phyloP scores from a whole-genome alignment of 495 filamentous ascomycete genomes.

The Astrothelium macrocarpum region DNA sequence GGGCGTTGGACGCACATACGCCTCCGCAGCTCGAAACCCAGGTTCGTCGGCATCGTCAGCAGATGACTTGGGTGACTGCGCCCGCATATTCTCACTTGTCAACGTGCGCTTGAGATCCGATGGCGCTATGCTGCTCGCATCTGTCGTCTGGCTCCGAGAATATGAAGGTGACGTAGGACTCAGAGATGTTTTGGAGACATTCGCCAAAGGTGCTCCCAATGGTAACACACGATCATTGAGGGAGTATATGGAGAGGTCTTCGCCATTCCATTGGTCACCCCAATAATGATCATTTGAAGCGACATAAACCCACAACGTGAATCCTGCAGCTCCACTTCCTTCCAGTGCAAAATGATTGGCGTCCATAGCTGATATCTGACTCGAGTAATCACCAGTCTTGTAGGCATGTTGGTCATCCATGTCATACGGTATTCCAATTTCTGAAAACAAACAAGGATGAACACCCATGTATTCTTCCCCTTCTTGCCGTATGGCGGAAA shows the following conservation, averaged over 20 bases:
- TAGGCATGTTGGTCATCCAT: slow-evolving; percentile 97
- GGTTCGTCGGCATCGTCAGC: slow-evolving; percentile 47
- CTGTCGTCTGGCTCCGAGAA: slow-evolving; percentile 43
- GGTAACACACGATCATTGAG: slow-evolving; percentile 63
- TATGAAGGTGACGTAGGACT: slow-evolving; percentile 49
- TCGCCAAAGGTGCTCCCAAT: slow-evolving; percentile 32
- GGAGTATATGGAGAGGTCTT: slow-evolving; percentile 87
- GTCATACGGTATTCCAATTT: slow-evolving; percentile 97
- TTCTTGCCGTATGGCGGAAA: slow-evolving; percentile 78
- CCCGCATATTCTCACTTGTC: slow-evolving; percentile 40
- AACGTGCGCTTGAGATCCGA: slow-evolving; percentile 64
- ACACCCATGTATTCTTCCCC: slow-evolving; percentile 83
- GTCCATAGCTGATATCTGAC: slow-evolving; percentile 89
- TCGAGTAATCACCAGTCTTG: slow-evolving; percentile 90
- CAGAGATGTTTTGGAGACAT: slow-evolving; percentile 31
- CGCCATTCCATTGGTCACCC: slow-evolving; percentile 96
- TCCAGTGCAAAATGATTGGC: slow-evolving; percentile 93
- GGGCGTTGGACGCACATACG: slow-evolving; percentile 79
- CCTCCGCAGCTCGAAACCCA: slow-evolving; percentile 83
- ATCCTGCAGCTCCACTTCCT: slow-evolving; percentile 68
- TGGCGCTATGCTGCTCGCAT: slow-evolving; percentile 45
- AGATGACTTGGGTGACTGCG: slow-evolving; percentile 32
- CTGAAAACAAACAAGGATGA: slow-evolving; percentile 83
- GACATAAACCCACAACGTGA: slow-evolving; percentile 81
- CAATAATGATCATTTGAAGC: slow-evolving; percentile 76